phyloP scores from a whole-genome alignment of 768 basidiomycete genomes.

The Polyporus arcularius region DNA sequence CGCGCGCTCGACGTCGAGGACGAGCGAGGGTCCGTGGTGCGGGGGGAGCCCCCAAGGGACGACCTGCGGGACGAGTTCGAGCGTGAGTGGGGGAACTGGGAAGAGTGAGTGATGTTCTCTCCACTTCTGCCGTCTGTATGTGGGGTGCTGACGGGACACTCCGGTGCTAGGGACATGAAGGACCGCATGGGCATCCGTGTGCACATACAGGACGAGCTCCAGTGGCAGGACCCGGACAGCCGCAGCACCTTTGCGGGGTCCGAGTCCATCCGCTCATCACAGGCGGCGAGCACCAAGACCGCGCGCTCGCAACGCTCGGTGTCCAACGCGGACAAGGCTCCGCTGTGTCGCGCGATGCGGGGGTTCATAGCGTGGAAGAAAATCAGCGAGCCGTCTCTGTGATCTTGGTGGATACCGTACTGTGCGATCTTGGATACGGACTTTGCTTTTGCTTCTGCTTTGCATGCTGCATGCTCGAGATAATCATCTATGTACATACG shows the following conservation, averaged over 20 bases:
- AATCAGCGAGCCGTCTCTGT: background rate
- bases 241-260: background rate
- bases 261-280: background rate
- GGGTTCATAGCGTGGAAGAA: conserved; percentile 59
- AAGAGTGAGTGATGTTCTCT: conserved; percentile 48
- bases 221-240: conserved; percentile 41
- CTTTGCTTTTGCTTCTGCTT: too few relatives aligned
- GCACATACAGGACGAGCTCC: conserved; percentile 44
- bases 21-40: conserved; percentile 23
- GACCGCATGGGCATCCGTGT: conserved; percentile 67
- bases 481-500: too few relatives aligned
- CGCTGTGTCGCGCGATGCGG: conserved; percentile 38
- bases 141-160: background rate
- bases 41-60: conserved; percentile 2
- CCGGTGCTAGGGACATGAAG: conserved; percentile 62
- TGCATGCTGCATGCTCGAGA: too few relatives aligned
- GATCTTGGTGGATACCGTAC: too few relatives aligned
- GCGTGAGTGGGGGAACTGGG: conserved; percentile 67
- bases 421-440: too few relatives aligned
- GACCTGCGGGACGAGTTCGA: conserved; percentile 60
- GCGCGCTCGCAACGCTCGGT: background rate
- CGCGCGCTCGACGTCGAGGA: conserved; percentile 39
- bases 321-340: conserved; percentile 21
- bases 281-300: background rate
- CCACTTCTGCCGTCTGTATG: background rate